phyloP scores from a whole-genome alignment of 1,284 basidiomycete genomes.

The Tausonia pullulans region DNA sequence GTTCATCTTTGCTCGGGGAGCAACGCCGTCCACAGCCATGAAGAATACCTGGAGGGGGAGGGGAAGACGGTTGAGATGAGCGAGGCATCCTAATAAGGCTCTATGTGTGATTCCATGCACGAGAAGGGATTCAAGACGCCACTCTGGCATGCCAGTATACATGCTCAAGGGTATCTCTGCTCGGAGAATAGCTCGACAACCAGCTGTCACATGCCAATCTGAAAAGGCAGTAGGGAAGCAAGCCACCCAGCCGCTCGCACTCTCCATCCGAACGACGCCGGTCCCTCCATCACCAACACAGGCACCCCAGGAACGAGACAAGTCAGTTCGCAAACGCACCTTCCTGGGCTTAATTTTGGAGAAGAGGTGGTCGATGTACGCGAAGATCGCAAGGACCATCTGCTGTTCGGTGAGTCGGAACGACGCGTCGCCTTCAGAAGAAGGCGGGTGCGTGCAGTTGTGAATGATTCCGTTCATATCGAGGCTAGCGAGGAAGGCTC shows the following conservation, averaged over 20 bases:
- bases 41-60: conserved; percentile 52
- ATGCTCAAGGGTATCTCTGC: too few relatives aligned
- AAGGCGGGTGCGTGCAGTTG: conserved; percentile 55
- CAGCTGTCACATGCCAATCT: too few relatives aligned
- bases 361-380: conserved; percentile 95
- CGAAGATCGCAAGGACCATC: conserved; percentile 92
- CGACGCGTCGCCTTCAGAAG: conserved; percentile 75
- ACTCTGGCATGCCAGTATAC: too few relatives aligned
- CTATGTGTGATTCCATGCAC: too few relatives aligned
- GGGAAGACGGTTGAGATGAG: background rate
- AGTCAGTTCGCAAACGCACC: conserved; percentile 9
- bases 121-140: too few relatives aligned
- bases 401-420: conserved; percentile 92
- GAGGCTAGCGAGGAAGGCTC: conserved; percentile 45
- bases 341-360: conserved; percentile 96
- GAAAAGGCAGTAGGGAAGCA: background rate
- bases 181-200: too few relatives aligned
- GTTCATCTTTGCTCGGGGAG: conserved; percentile 99
- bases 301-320: too few relatives aligned
- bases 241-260: background rate
- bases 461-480: conserved; percentile 99
- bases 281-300: too few relatives aligned
- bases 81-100: too few relatives aligned
- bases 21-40: conserved; percentile 97
- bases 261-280: too few relatives aligned